Evolutionary conservation across 2,329 filamentous ascomycete species (phyloP), one percentile per base, ranked within the genome.

Genomic region (Diaporthe longicolla): DNA sequence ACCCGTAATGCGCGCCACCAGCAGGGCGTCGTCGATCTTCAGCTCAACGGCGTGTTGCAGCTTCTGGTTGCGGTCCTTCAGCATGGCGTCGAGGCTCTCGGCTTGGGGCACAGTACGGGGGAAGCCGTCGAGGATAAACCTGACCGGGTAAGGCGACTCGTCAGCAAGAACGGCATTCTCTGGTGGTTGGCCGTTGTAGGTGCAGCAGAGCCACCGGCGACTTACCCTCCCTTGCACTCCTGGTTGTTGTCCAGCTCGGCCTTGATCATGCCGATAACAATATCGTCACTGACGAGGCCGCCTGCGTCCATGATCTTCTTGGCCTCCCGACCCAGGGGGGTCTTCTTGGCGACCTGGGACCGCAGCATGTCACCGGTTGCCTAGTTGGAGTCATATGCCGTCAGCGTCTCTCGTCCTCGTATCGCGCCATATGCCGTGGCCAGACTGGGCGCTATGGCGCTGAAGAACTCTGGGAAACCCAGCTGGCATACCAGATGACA

Each of bases 271-370:
- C 96, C 95, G 85, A 99, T 94, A 91, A 99, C 96, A 83, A 99
- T 99, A 83, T 98, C 96, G 85, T 99, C 97, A 85, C 95, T 97
- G 84, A 99, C 97, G 74, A 99, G 92, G 79, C 96, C 96, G 80
- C 97, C 97, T 84, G 96, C 93, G 83, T 99, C 97, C 97, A 99
- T 99, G 85, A 99, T 99, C 92, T 98, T 98, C 93, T 99, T 99
- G 78, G 97, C 97, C 88, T 98, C 95, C 82, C 94, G 91, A 79
- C 97, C 97, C 78, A 99, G 92, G 75, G 94, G 86, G 73, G 97
- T 99, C 92, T 98, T 98, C 88, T 97, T 97, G 78, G 96, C 94
- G 82, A 99, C 97, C 86, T 99, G 97, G 79, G 95, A 97, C 82
- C 97, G 95, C 82, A 99, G 91, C 97, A 99, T 99, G 86, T 99